Evolutionary conservation across 225 moss, liverwort and hornwort species (phyloP).

Genomic region (Takakia lepidozioides): DNA sequence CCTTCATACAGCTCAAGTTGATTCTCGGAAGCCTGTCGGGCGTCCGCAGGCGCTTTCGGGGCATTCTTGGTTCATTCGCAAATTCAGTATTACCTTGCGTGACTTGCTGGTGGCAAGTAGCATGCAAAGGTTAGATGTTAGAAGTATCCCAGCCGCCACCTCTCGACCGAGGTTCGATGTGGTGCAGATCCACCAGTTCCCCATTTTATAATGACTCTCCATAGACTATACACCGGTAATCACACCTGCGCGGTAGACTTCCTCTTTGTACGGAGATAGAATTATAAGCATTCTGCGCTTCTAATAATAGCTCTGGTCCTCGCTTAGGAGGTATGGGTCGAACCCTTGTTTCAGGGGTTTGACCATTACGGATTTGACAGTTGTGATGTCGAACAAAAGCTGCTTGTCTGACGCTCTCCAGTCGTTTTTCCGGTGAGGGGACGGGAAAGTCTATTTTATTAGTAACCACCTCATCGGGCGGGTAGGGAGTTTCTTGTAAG

Average conservation of each 20-base stretch:
- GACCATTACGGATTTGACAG: no score
- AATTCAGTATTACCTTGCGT: conserved; percentile 1
- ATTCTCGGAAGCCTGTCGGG: background rate
- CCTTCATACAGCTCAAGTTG: conserved; percentile 8
- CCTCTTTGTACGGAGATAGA: conserved; percentile 1
- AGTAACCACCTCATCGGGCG: background rate
- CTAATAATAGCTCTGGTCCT: background rate
- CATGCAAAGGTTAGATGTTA: conserved; percentile 1
- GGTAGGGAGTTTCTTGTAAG: background rate
- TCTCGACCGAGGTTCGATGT: conserved; percentile 1
- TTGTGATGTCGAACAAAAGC: no score
- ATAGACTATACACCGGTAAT: background rate
- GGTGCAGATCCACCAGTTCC: background rate
- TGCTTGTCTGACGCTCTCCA: no score
- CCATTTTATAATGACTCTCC: conserved; percentile 4
- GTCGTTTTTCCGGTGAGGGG: background rate
- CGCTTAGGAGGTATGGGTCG: no score
- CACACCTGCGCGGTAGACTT: background rate
- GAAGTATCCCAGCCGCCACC: background rate
- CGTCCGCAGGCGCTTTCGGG: background rate
- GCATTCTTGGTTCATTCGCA: background rate
- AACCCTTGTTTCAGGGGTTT: no score
- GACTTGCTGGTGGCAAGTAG: conserved; percentile 3
- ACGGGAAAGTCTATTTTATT: background rate
- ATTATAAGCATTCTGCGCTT: background rate